A percentile compares a stretch with the other conserved stretches of the same genome.
These are phyloP conservation scores for Lepraria neglecta DNA, from an alignment of 495 filamentous ascomycete species.

Conservation along the genomic window DNA sequence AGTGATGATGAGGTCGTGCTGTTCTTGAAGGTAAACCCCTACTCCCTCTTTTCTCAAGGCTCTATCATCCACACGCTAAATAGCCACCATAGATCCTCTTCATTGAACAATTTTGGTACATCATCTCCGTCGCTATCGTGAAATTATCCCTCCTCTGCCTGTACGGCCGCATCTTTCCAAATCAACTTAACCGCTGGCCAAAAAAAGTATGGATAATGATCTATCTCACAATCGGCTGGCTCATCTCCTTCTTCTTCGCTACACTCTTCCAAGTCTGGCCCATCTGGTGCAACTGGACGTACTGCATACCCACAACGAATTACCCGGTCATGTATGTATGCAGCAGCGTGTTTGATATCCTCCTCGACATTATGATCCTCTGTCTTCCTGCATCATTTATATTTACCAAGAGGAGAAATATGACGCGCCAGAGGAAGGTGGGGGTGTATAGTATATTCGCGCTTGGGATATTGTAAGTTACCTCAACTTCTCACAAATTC, in stretches of 20 bases:
- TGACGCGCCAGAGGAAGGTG: slow-evolving; percentile 1
- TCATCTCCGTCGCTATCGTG: slow-evolving; percentile 25
- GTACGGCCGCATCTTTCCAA: slow-evolving; percentile 17
- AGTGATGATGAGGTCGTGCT: slow-evolving; percentile 3
- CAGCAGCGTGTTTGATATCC: slow-evolving; percentile 8
- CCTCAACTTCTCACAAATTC: neutral
- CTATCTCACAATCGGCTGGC: slow-evolving; percentile 9
- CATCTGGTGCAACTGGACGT: slow-evolving; percentile 15
- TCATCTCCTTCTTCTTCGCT: slow-evolving; percentile 18
- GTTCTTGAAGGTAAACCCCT: slow-evolving; percentile 17
- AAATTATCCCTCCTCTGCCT: slow-evolving; percentile 29
- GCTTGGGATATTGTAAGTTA: slow-evolving; percentile 14
- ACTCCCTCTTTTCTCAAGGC: neutral
- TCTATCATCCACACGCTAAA: neutral
- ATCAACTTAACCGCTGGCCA: neutral
- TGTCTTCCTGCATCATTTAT: slow-evolving; percentile 12
- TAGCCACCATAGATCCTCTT: slow-evolving; percentile 8
- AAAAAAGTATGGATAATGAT: slow-evolving; percentile 6
- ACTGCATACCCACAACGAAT: slow-evolving; percentile 2
- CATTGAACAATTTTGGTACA: slow-evolving; percentile 18
- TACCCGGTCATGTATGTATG: slow-evolving; percentile 20
- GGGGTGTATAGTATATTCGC: slow-evolving; percentile 6
- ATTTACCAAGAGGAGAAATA: slow-evolving; percentile 2
- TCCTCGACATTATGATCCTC: slow-evolving; percentile 10
- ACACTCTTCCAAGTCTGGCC: slow-evolving; percentile 18